These are phyloP conservation scores for Chalciporus chontae DNA, from an alignment of 768 basidiomycete species.

Conservation along the genomic window DNA sequence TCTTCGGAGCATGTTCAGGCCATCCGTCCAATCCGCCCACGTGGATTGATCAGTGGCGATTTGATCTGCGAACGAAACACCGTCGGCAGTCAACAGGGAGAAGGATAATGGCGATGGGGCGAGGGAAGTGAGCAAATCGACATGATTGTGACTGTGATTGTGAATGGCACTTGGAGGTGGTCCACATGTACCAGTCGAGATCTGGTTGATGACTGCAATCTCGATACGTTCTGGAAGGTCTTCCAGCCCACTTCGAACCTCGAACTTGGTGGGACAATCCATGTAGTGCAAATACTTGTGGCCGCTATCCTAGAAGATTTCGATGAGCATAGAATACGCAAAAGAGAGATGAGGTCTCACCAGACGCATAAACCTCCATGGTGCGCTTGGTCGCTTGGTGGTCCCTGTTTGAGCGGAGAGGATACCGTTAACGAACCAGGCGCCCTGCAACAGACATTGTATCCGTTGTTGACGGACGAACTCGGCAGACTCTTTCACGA, in stretches of 20 bases:
- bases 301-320: conserved; percentile 60
- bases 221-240: conserved; percentile 88
- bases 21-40: conserved; percentile 95
- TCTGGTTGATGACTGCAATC: conserved; percentile 72
- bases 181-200: conserved; percentile 70
- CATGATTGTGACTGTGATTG: conserved; percentile 58
- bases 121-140: conserved; percentile 55
- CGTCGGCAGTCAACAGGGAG: conserved; percentile 65
- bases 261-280: conserved; percentile 77
- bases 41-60: conserved; percentile 73
- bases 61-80: conserved; percentile 72
- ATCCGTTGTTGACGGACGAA: conserved; percentile 88
- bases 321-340: background rate
- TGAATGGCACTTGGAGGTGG: conserved; percentile 63
- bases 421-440: conserved; percentile 87
- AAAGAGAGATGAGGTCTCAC: conserved; percentile 38
- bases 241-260: conserved; percentile 75
- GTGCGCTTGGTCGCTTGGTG: conserved; percentile 54
- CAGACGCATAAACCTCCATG: conserved; percentile 87
- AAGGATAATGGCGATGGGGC: conserved; percentile 70
- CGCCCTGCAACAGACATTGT: conserved; percentile 82
- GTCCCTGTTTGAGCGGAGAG: conserved; percentile 42
- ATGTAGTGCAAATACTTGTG: conserved; percentile 82
- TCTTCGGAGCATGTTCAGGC: conserved; percentile 79
- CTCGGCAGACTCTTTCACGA: conserved; percentile 88